Base-by-base conservation (phyloP, 257 asterid genomes). In the Marsdenia floribunda region DNA sequence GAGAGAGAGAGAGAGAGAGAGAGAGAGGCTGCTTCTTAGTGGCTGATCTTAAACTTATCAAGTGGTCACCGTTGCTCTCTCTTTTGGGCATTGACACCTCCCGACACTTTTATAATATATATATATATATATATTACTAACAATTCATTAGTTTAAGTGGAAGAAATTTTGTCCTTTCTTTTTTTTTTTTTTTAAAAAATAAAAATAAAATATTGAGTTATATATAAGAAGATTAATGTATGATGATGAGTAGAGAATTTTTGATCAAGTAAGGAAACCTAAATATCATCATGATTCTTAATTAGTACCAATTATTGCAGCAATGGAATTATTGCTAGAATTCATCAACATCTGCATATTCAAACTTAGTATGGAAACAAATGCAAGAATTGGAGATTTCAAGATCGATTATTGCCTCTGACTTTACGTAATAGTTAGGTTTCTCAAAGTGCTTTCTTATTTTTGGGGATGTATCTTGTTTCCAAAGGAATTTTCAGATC, bases 401-500 rank as follows among this genome's bases (percentile, higher is more conserved):
- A 57, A 11, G 44, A 66, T 66, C 49, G 52, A 60, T 73, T 52
- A 74, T 74, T 59, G 22, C 1, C 47, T 47, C 52, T 49, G 14
- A 47, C 77, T 74, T 74, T 61, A 74, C 64, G 64, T 74, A 61
- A 63, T 33, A 47, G 22, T 63, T 61, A 57, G 57, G 54, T 10
- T 53, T 33, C 64, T 40, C 5, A 11, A 35, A 10, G 3, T 44
- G 42, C 55, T 1, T 22, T n/a, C 0, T 16, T 68, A 2, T 50
- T 18, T 52, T 14, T 18, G 18, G 10, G 22, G 13, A 19, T 35
- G 21, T 6, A 35, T 35, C 61, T 74, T 64, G 66, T 19, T 74
- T 50, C 29, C 72, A n/a, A 74, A 74, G 72, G 73, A 74, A 74
- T 64, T 74, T 8, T 74, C 66, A 64, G 35, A 40, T 24, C 42